Evolutionary conservation across 78 protist species (phyloP), one percentile per base, ranked within the genome.

Genomic region (Bigelowiella natans): DNA sequence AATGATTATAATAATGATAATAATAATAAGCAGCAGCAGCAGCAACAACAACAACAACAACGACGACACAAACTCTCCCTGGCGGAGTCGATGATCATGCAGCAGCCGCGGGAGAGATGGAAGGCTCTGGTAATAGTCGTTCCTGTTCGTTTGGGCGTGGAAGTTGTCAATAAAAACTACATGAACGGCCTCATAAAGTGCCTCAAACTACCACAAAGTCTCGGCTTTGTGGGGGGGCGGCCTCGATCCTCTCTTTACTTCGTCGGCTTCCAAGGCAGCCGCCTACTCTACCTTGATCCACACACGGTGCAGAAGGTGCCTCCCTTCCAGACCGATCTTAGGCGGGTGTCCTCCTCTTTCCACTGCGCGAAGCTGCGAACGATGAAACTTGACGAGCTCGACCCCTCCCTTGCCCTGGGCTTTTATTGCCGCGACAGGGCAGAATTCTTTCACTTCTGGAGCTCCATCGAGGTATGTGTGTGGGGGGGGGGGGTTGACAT

Each of bases 391-490:
- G 7, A 11, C 18, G 87, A 11, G 18, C 38, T 85, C 51, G 87
- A 85, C 18, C 87, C 87, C 30, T 85, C 87, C 87, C 36, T 85
- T 18, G 87, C 87, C 38, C 11, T 85, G 38, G 87, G 87, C 7
- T 85, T 85, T 11, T 85, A 37, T 85, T 34, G 36, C 18, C 7
- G 87, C 38, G 87, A 85, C 11, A 7, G 38, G 38, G 51, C 7
- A 11, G 87, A 85, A 7, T 85, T 85, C 38, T 34, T 37, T 37
- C 30, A 37, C 51, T 85, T 85, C 38, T 85, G 87, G 87, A 7
- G 73, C 73, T 26, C 34, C 73, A 51, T 51, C 7, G 73, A 51
- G 73, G n/a, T n/a, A n/a, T n/a, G n/a, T n/a, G n/a, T n/a, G n/a
- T n/a, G n/a, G n/a, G n/a, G n/a, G n/a, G n/a, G n/a, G n/a, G n/a